Conservation (phyloP, 2,329 filamentous ascomycete species). For the Colletotrichum nymphaeae region DNA sequence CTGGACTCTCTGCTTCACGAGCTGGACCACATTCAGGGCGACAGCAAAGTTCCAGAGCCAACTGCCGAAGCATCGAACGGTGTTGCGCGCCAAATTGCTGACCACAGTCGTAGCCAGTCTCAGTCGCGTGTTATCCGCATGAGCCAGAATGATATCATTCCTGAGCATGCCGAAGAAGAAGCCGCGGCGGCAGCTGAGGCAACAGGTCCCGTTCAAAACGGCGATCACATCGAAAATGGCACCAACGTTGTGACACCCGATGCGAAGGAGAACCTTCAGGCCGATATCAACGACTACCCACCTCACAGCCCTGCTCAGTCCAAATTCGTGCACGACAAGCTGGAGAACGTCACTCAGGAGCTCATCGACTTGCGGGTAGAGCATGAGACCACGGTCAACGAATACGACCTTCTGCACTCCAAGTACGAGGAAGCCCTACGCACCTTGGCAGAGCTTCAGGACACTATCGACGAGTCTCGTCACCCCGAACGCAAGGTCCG, state of each 20-base stretch:
- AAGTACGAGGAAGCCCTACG: slow-evolving; percentile 94
- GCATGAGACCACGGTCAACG: slow-evolving; percentile 84
- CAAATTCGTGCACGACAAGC: slow-evolving; percentile 89
- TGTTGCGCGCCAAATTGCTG: slow-evolving; percentile 55
- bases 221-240: slow-evolving; percentile 32
- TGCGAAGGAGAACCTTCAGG: slow-evolving; percentile 23
- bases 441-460: slow-evolving; percentile 85
- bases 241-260: slow-evolving; percentile 15
- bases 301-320: slow-evolving; percentile 81
- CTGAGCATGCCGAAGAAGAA: slow-evolving; percentile 61
- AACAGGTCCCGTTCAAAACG: slow-evolving; percentile 41
- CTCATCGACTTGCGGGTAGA: slow-evolving; percentile 90
- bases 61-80: slow-evolving; percentile 52
- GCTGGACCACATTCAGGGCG: slow-evolving; percentile 80
- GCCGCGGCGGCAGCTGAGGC: slow-evolving; percentile 23
- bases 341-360: slow-evolving; percentile 91
- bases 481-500: slow-evolving; percentile 66
- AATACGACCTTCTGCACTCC: slow-evolving; percentile 83
- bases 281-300: slow-evolving; percentile 51
- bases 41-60: slow-evolving; percentile 56
- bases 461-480: slow-evolving; percentile 82
- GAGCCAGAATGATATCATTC: slow-evolving; percentile 65
- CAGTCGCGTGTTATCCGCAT: slow-evolving; percentile 56
- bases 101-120: slow-evolving; percentile 63
- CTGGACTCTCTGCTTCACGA: slow-evolving; percentile 93